Conservation (phyloP, 2,329 filamentous ascomycete species). For the Fonsecaea nubica region DNA sequence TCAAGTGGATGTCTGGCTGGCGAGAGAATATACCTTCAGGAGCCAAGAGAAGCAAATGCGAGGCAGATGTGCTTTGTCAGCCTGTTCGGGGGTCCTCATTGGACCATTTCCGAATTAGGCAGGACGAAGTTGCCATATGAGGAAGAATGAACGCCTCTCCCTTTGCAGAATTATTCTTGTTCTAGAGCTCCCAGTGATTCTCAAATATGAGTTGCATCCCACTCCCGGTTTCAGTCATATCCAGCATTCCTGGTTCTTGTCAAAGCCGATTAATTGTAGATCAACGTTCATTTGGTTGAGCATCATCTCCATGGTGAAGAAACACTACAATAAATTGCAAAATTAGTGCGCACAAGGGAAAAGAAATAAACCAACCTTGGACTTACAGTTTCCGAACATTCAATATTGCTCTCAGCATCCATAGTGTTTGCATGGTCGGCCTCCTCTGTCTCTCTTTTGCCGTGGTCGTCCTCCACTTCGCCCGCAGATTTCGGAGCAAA, state of each 20-base stretch:
- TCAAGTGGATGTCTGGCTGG: background rate
- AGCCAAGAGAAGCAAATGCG: constrained; percentile 7
- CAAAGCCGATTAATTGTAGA: constrained; percentile 67
- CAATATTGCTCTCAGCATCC: constrained; percentile 24
- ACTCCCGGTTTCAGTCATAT: constrained; percentile 47
- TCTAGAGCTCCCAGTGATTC: background rate
- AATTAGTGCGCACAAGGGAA: constrained; percentile 35
- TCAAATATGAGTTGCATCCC: background rate
- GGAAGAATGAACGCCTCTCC: background rate
- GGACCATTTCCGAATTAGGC: constrained; percentile 17
- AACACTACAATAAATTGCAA: constrained; percentile 54
- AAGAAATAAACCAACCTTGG: constrained; percentile 25
- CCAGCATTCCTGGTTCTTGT: constrained; percentile 65
- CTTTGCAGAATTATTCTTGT: background rate
- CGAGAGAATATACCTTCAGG: background rate
- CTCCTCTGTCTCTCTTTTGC: constrained; percentile 39
- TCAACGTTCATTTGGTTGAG: constrained; percentile 70
- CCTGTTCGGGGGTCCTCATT: background rate
- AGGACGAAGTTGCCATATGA: constrained; percentile 19
- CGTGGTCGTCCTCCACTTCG: background rate
- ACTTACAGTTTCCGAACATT: constrained; percentile 41
- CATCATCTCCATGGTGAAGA: constrained; percentile 76
- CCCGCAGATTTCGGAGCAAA: constrained; percentile 39
- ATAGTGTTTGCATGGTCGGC: background rate
- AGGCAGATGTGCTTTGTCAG: constrained; percentile 15